Evolutionary conservation across 208 protist genomes (phyloP), one percentile per base, ranked within the genome.

Genomic region (Zelonia costaricensis): DNA sequence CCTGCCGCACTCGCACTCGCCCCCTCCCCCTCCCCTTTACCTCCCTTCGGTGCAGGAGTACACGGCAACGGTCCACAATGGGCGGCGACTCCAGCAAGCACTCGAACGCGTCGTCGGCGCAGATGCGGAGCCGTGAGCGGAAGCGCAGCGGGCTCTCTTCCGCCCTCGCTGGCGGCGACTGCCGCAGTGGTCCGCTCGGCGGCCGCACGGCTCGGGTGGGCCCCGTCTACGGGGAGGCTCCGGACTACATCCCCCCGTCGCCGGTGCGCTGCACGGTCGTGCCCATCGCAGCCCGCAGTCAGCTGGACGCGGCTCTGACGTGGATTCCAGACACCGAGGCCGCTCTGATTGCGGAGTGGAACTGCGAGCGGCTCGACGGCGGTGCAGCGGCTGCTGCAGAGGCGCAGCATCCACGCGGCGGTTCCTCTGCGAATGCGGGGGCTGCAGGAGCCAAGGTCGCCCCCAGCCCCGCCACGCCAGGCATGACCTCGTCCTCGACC

Each of bases 251-350:
- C 33, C 66, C 73, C 0, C 1, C 44, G 3, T 38, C 60, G 1
- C 73, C 73, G 25, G 45, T 63, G 20, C 54, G 55, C 43, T 79
- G 73, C 60, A 40, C 36, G 0, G 48, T 66, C 2, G 43, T 46
- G 4, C 60, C 61, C 4, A 48, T 69, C 10, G 25, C 13, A 9
- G 15, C 28, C 16, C 28, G 36, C 10, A 6, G 18, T 3, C n/a
- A 30, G 23, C 51, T 61, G 35, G 55, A 68, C 16, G 12, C 42
- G 43, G 28, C 58, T 2, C 20, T 71, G 42, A 70, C 72, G 25
- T 84, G 74, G 73, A 64, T 83, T 18, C 56, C 64, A 0, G 58
- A 61, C 28, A 66, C 68, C 12, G 80, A 86, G 62, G 58, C 69
- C 20, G 28, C 30, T 31, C 55, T 78, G 1, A 66, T 76, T 13